phyloP scores from a whole-genome alignment of 768 basidiomycete genomes.

The Rhodosporidiobolus odoratus region DNA sequence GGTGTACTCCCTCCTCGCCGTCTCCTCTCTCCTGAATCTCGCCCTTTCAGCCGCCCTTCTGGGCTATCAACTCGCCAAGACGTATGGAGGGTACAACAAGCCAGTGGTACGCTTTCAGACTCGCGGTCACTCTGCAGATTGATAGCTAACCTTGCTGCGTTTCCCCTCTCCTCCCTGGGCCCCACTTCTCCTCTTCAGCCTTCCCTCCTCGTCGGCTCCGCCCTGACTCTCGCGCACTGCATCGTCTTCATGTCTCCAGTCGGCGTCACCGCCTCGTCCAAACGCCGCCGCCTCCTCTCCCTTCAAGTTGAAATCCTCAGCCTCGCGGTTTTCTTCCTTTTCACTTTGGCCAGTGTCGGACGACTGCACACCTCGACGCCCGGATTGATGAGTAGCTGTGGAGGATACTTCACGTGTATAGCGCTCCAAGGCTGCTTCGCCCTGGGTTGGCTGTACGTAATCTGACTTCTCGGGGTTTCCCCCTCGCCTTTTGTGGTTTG shows the following conservation, averaged over 20 bases:
- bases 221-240: neutral
- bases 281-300: neutral
- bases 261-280: neutral
- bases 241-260: conserved; percentile 3
- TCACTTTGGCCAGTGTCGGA: conserved; percentile 10
- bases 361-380: conserved; percentile 18
- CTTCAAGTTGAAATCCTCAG: conserved; percentile 4
- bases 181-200: neutral
- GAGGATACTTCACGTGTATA: conserved; percentile 12
- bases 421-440: conserved; percentile 8
- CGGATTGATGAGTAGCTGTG: neutral
- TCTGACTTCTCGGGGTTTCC: neutral
- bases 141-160: too few relatives aligned
- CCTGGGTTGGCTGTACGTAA: conserved; percentile 21
- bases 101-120: conserved; percentile 15
- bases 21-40: neutral
- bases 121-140: too few relatives aligned
- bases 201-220: conserved; percentile 4
- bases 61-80: conserved; percentile 14
- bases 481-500: neutral
- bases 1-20: conserved; percentile 8
- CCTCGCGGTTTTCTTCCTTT: neutral
- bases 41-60: conserved; percentile 2
- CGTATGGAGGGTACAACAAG: conserved; percentile 26
- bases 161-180: neutral